Base-by-base conservation (phyloP, 1,284 basidiomycete species). In the Neonothopanus nambi region DNA sequence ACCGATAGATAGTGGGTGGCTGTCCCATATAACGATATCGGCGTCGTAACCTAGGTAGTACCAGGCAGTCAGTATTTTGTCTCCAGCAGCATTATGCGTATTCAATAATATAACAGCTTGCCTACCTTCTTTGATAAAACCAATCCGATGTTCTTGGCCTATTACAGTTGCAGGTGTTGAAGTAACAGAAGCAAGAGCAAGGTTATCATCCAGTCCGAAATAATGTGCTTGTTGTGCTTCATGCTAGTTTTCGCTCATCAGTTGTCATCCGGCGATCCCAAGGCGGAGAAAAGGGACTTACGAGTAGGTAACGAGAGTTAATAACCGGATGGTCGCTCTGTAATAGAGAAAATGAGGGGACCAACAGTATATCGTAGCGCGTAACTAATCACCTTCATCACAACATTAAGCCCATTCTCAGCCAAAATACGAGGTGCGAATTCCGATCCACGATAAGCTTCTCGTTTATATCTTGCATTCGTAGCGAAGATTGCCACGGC, bases 201-300 rank as follows among this genome's bases (percentile, higher is more conserved):
- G 62, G 44, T 74, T 72, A 12, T 70, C 63, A 20, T 74, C 67
- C 9, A 83, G 70, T 3, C 79, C 77, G 57, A 80, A 89, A 61
- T 85, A 87, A 64, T 89, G 82, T 1, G 85, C 92, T 67, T 94
- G 91, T 53, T 93, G 91, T 0, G 94, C 93, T 70, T 98, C 94
- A 63, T 87, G 89, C 38, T 51, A 36, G 41, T 5, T 11, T 33
- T 33, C 9, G 13, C 26, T 5, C 26, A 5, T 33, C 8, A 33
- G 13, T 13, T 11, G 13, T 11, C 11, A 11, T 8, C 9, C 3
- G 8, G 13, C 30, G 8, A 33, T 33, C 9, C 3, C 11, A 9
- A 33, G 13, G 30, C 3, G 3, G 13, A 4, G 4, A 13, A 3
- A 13, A 8, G 9, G 30, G 26, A 33, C 48, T 20, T 42, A 51